Base-by-base conservation (phyloP, 2,329 filamentous ascomycete species). In the Sclerotinia nivalis region DNA sequence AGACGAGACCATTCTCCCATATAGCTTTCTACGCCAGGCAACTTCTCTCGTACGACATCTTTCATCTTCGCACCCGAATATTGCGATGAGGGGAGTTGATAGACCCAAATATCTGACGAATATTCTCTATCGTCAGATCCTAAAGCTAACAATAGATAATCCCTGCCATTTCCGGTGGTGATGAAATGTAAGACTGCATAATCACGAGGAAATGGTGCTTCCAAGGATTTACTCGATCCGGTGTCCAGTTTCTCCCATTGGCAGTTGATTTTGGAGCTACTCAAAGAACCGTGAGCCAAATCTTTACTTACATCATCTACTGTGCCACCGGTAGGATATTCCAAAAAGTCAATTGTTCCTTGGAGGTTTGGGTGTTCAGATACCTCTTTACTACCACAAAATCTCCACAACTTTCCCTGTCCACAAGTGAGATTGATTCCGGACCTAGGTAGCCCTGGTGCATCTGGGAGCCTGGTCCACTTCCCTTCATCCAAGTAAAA, bases 401-500 rank as follows among this genome's bases (percentile, higher is more conserved):
- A 67, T 25, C 52, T 67, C 65, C 40, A 67, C 13, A 67, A n/a
- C 7, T 59, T 67, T 18, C 52, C 65, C 34, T 25, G 28, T 20
- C 65, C 52, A 58, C 65, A 67, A 13, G 28, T 37, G 34, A 67
- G 20, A 37, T 40, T 59, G 15, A 40, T 18, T n/a, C 40, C 22
- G 37, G 20, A 2, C 31, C 25, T 59, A 5, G 65, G 52, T 34
- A 13, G 9, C 20, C 50, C 37, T 45, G 52, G 65, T n/a, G 65
- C 37, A 59, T 67, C 65, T 34, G 65, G 65, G 2, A 67, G 65
- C 13, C 52, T 67, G 13, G 25, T 47, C 52, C 65, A 67, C 13
- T 67, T 67, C 12, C 65, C 52, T 59, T 67, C 52, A 12, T 49
- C 65, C 40, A 67, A 25, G 40, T 67, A 67, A 22, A 67, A 67